Evolutionary conservation across 495 filamentous ascomycete genomes (phyloP).

Genomic region (Oidiodendron maius): DNA sequence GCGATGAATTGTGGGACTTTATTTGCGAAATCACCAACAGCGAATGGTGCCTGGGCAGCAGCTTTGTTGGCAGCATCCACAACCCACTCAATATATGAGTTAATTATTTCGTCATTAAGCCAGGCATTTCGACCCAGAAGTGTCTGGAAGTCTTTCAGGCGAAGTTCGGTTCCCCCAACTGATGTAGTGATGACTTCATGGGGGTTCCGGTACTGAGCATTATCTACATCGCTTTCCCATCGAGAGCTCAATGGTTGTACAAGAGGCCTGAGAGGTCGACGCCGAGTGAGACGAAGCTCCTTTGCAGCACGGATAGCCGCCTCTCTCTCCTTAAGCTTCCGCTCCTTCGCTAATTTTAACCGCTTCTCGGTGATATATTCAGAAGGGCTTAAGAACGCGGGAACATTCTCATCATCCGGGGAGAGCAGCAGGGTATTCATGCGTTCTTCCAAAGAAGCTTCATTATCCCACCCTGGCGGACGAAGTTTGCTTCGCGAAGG

Average conservation of each 20-base stretch:
- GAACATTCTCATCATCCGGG: neutral
- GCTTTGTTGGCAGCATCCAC: conserved; percentile 51
- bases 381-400: conserved; percentile 2
- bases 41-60: conserved; percentile 14
- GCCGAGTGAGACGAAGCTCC: conserved; percentile 16
- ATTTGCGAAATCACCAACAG: conserved; percentile 35
- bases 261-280: conserved; percentile 18
- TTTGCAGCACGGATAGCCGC: conserved; percentile 10
- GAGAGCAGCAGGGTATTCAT: neutral
- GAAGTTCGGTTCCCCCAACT: conserved; percentile 50
- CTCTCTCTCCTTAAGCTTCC: conserved; percentile 3
- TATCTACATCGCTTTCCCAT: conserved; percentile 37
- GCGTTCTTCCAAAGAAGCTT: neutral
- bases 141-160: conserved; percentile 54
- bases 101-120: conserved; percentile 84
- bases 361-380: neutral
- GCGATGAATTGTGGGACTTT: conserved; percentile 59
- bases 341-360: conserved; percentile 3
- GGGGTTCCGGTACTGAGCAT: conserved; percentile 24
- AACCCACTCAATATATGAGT: conserved; percentile 55
- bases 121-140: conserved; percentile 50
- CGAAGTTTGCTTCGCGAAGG: neutral
- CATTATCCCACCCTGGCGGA: neutral
- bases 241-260: conserved; percentile 37
- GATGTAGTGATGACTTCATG: conserved; percentile 35